phyloP scores from a whole-genome alignment of 495 filamentous ascomycete species.

The Pyronema omphalodes region DNA sequence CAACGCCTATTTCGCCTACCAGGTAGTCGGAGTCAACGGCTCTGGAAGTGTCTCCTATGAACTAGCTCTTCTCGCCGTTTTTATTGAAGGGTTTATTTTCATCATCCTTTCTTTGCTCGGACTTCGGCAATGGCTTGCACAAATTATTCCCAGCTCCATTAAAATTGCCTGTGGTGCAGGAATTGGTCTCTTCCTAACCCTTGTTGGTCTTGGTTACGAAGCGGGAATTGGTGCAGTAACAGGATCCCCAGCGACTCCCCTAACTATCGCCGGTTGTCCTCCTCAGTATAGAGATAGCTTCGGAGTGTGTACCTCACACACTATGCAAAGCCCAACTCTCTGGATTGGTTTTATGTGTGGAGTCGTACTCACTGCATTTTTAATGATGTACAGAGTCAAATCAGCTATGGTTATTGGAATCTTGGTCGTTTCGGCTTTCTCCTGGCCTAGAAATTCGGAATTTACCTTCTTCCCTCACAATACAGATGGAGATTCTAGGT shows the following conservation, averaged over 20 bases:
- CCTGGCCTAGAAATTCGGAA: constrained; percentile 55
- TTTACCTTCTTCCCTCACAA: constrained; percentile 66
- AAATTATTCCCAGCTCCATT: constrained; percentile 55
- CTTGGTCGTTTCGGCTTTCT: constrained; percentile 65
- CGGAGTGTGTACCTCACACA: constrained; percentile 26
- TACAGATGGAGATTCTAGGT: constrained; percentile 39
- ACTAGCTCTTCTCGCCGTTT: constrained; percentile 58
- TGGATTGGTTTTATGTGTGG: constrained; percentile 74
- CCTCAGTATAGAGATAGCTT: constrained; percentile 14
- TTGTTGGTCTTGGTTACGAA: constrained; percentile 60
- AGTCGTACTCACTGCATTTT: constrained; percentile 50
- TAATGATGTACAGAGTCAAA: constrained; percentile 64
- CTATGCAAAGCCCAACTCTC: constrained; percentile 59
- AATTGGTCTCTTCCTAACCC: constrained; percentile 60
- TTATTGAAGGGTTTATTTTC: constrained; percentile 45
- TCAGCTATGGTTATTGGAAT: constrained; percentile 65
- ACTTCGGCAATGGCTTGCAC: constrained; percentile 65
- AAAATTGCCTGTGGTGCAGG: constrained; percentile 70
- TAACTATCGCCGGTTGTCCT: constrained; percentile 51
- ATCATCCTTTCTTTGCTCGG: constrained; percentile 48
- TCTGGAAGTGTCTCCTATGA: constrained; percentile 44
- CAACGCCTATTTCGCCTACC: constrained; percentile 70
- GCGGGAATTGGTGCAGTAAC: constrained; percentile 62
- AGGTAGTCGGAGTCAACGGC: constrained; percentile 59
- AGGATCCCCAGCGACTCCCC: constrained; percentile 37